These are phyloP conservation scores for Xylaria acuta DNA, from an alignment of 495 filamentous ascomycete species.

Conservation along the genomic window DNA sequence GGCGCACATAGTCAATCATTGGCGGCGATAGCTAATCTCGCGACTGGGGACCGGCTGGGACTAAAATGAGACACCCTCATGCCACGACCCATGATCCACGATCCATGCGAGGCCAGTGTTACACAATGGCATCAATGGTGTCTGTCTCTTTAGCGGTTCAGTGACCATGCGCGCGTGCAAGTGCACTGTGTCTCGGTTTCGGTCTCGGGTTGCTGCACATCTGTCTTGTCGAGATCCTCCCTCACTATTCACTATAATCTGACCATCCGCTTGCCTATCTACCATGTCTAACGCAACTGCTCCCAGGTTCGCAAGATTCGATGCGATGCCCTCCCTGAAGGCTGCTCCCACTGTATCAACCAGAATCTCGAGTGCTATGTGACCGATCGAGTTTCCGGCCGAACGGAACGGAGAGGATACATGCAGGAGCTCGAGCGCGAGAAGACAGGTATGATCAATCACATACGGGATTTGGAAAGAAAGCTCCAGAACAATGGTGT, in stretches of 20 bases:
- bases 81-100: background rate
- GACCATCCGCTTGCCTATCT: conserved; percentile 5
- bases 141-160: background rate
- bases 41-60: background rate
- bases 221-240: conserved; percentile 9
- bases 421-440: conserved; percentile 67
- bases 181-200: conserved; percentile 20
- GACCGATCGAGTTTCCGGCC: conserved; percentile 86
- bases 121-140: background rate
- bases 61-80: background rate
- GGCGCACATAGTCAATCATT: background rate
- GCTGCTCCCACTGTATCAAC: conserved; percentile 77
- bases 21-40: background rate
- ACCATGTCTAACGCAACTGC: conserved; percentile 31
- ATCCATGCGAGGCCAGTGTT: background rate
- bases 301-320: conserved; percentile 79
- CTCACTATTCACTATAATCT: background rate
- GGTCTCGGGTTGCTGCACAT: background rate
- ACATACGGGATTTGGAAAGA: conserved; percentile 59
- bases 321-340: conserved; percentile 75
- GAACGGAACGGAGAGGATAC: conserved; percentile 78
- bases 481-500: conserved; percentile 48
- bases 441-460: conserved; percentile 59
- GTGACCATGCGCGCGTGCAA: conserved; percentile 6
- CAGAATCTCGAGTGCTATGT: conserved; percentile 76